phyloP scores from a whole-genome alignment of 495 filamentous ascomycete species.

The Haplographium delicatum region DNA sequence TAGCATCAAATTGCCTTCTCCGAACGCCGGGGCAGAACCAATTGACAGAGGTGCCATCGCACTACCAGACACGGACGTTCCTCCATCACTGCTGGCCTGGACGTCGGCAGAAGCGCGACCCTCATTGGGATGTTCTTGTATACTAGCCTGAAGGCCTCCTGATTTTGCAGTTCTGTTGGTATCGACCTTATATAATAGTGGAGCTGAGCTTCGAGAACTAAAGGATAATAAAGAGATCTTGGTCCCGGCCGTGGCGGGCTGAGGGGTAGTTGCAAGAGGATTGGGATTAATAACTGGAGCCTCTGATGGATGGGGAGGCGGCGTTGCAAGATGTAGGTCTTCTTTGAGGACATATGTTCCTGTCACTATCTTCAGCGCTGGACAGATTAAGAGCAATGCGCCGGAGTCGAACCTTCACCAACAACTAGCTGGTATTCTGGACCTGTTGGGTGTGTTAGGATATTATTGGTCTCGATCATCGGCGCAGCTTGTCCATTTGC shows the following conservation, averaged over 20 bases:
- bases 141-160: constrained; percentile 45
- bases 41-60: constrained; percentile 22
- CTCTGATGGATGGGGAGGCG: constrained; percentile 92
- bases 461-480: constrained; percentile 89
- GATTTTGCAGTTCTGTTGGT: constrained; percentile 37
- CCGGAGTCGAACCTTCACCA: constrained; percentile 70
- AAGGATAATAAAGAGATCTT: constrained; percentile 73
- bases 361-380: constrained; percentile 34
- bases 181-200: constrained; percentile 40
- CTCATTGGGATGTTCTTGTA: constrained; percentile 55
- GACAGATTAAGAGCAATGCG: background rate
- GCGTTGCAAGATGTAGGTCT: constrained; percentile 86
- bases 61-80: constrained; percentile 25
- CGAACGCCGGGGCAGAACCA: constrained; percentile 63
- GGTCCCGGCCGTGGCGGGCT: constrained; percentile 78
- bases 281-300: constrained; percentile 79
- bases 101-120: constrained; percentile 56
- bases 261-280: constrained; percentile 76
- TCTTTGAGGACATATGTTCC: constrained; percentile 86
- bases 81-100: constrained; percentile 28
- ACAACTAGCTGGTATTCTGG: constrained; percentile 80
- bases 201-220: constrained; percentile 41
- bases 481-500: constrained; percentile 58
- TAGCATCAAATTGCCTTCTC: constrained; percentile 78
- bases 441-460: constrained; percentile 69